phyloP scores from a whole-genome alignment of 495 filamentous ascomycete genomes.

The Annulohypoxylon moriforme region DNA sequence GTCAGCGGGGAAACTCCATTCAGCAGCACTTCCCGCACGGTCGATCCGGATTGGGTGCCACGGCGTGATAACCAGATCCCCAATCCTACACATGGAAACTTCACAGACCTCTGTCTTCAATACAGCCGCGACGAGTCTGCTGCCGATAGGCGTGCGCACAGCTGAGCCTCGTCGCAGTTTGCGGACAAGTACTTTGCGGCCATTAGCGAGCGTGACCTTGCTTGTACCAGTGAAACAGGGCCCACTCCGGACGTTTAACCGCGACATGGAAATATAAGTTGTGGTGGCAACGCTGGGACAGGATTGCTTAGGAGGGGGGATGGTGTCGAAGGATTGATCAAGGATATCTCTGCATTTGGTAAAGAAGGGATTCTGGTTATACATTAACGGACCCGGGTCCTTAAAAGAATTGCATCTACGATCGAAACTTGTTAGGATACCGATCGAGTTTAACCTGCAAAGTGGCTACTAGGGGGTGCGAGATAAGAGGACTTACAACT shows the following conservation, averaged over 20 bases:
- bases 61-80: slow-evolving; percentile 50
- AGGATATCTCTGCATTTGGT: slow-evolving; percentile 50
- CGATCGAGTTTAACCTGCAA: background rate
- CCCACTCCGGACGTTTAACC: slow-evolving; percentile 39
- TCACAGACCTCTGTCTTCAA: slow-evolving; percentile 49
- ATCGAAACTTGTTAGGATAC: background rate
- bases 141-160: slow-evolving; percentile 54
- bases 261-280: slow-evolving; percentile 43
- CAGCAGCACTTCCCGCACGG: background rate
- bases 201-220: slow-evolving; percentile 48
- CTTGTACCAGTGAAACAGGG: slow-evolving; percentile 55
- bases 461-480: background rate
- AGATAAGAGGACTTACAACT: slow-evolving; percentile 42
- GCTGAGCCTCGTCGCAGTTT: slow-evolving; percentile 47
- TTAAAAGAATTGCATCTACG: slow-evolving; percentile 59
- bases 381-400: slow-evolving; percentile 58
- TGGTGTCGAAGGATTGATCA: slow-evolving; percentile 52
- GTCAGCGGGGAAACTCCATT: slow-evolving; percentile 54
- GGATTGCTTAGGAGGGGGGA: slow-evolving; percentile 54
- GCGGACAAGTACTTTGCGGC: slow-evolving; percentile 36
- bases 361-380: slow-evolving; percentile 56
- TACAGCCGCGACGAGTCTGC: slow-evolving; percentile 50
- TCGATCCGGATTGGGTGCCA: slow-evolving; percentile 55
- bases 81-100: slow-evolving; percentile 42
- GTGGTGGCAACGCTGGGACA: slow-evolving; percentile 20